These are phyloP conservation scores for Candida takata DNA, from an alignment of 805 yeast genomes.

Conservation along the genomic window DNA sequence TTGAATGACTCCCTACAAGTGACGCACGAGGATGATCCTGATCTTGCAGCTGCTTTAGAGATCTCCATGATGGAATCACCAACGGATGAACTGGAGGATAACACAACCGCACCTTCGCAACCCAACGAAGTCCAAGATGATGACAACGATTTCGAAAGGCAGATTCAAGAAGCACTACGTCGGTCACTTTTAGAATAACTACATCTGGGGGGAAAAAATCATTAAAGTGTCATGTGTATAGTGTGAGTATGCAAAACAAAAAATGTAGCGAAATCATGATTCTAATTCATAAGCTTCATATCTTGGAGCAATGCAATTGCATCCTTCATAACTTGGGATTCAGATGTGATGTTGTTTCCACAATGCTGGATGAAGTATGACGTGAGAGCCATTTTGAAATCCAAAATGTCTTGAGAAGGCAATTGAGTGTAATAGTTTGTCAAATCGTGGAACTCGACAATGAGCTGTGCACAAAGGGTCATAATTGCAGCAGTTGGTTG, in stretches of 20 bases:
- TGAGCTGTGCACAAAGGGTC: slow-evolving; percentile 28
- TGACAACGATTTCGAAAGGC: slow-evolving; percentile 13
- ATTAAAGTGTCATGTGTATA: background rate
- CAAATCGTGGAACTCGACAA: slow-evolving; percentile 30
- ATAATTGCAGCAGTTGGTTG: slow-evolving; percentile 13
- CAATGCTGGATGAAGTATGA: slow-evolving; percentile 17
- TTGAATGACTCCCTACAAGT: slow-evolving; percentile 17
- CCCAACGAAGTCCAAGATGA: slow-evolving; percentile 3
- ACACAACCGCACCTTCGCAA: too few relatives aligned
- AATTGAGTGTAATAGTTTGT: slow-evolving; percentile 24
- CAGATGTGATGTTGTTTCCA: too few relatives aligned
- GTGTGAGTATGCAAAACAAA: background rate
- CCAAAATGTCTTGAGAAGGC: slow-evolving; percentile 21
- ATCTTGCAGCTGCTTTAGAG: slow-evolving; percentile 9
- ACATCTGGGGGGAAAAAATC: background rate
- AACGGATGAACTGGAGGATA: background rate
- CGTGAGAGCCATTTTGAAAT: slow-evolving; percentile 27
- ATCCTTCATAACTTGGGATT: slow-evolving; percentile 9
- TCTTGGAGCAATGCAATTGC: slow-evolving; percentile 15
- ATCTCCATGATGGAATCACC: slow-evolving; percentile 4
- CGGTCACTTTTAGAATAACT: slow-evolving; percentile 16
- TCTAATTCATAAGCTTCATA: slow-evolving; percentile 5
- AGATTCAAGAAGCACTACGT: slow-evolving; percentile 20
- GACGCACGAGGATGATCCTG: slow-evolving; percentile 5
- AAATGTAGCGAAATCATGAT: too few relatives aligned